Evolutionary conservation across 208 protist genomes (phyloP), one percentile per base, ranked within the genome.

Genomic region (Leptomonas seymouri): DNA sequence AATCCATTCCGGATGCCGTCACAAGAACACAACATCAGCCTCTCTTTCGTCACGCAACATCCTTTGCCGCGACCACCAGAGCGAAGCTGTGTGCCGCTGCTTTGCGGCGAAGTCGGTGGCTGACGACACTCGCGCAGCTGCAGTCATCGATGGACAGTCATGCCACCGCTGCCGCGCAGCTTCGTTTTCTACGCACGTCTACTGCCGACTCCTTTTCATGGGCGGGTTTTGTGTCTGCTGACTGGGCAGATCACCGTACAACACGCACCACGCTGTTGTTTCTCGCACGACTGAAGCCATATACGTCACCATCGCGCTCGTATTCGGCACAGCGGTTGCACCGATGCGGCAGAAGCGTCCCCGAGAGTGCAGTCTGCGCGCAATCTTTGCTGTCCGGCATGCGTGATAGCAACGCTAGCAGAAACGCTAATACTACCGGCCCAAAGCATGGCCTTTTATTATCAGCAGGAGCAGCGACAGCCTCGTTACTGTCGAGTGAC

Each of bases 201-300:
- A 41, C 51, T 4, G 27, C 28, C 2, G 21, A 39, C 23, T 71
- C 66, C 20, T 48, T 71, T n/a, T 46, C 66, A 31, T 71, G 56
- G 66, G 50, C 63, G 14, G 66, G 66, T 21, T 71, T 54, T 34
- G 49, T 71, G 27, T 45, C 54, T 9, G 66, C 66, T 3, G 66
- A 46, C 25, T 48, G 42, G n/a, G 36, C 21, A 11, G 42, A 71
- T 41, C 39, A 39, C 25, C 56, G 42, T 11, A 44, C 54, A 12
- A 71, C 66, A 21, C 66, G 66, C 34, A 46, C 66, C 23, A 71
- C 66, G 9, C 55, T 71, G 7, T 12, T 34, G n/a, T 63, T 71
- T 44, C 66, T 71, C 16, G 9, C 55, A 14, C 66, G 66, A 11
- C 66, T 63, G 18, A 46, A 15, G 25, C 3, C 41, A 5, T 20